A percentile compares a stretch with the other conserved stretches of the same genome.
phyloP scores from a whole-genome alignment of 2,329 filamentous ascomycete genomes.

The Xylariaceae sp. region DNA sequence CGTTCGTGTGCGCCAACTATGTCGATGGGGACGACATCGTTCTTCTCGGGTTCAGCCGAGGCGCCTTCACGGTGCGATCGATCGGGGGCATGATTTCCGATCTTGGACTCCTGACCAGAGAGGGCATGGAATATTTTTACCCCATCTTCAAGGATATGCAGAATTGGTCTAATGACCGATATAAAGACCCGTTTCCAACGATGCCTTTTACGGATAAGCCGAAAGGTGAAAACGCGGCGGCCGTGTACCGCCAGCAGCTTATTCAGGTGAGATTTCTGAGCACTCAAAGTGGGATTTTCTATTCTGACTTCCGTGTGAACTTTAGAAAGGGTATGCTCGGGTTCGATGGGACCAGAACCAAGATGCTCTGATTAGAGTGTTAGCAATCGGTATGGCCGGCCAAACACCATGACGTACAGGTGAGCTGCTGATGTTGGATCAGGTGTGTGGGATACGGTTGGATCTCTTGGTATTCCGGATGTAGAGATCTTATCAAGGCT shows the following conservation, averaged over 20 bases:
- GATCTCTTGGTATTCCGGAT: constrained; percentile 36
- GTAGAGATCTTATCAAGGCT: constrained; percentile 37
- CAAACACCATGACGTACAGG: background rate
- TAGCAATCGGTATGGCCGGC: constrained; percentile 36
- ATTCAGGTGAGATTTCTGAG: constrained; percentile 32
- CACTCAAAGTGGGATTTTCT: background rate
- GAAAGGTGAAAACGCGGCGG: constrained; percentile 37
- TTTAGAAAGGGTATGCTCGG: constrained; percentile 35
- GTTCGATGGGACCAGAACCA: constrained; percentile 34
- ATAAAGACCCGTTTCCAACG: constrained; percentile 43
- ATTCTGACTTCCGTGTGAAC: constrained; percentile 5
- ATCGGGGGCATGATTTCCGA: constrained; percentile 48
- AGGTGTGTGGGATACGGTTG: constrained; percentile 49
- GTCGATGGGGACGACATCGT: constrained; percentile 52
- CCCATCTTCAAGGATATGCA: constrained; percentile 53
- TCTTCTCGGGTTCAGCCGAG: constrained; percentile 52
- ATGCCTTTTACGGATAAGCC: constrained; percentile 46
- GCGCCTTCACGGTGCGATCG: constrained; percentile 54
- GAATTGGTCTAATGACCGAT: constrained; percentile 43
- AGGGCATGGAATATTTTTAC: constrained; percentile 50
- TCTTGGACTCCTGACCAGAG: constrained; percentile 47
- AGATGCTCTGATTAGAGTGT: constrained; percentile 42
- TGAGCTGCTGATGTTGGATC: constrained; percentile 11
- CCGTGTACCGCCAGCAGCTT: constrained; percentile 40
- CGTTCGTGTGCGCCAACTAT: constrained; percentile 58